Evolutionary conservation across 768 basidiomycete species (phyloP).

Genomic region (Nidularia pulvinata): DNA sequence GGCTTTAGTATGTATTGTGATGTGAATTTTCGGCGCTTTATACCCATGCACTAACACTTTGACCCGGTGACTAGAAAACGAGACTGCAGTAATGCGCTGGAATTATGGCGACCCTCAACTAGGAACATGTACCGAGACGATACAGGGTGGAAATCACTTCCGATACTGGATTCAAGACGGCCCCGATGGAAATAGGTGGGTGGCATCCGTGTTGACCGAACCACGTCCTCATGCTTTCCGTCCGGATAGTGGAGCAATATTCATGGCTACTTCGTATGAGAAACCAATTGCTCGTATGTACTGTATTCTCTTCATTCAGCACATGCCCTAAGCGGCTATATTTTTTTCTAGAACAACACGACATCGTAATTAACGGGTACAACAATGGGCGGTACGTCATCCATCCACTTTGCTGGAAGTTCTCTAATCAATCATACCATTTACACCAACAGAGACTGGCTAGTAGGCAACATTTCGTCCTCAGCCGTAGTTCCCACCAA

Average conservation of each 20-base stretch:
- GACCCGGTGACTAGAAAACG: slow-evolving; percentile 51
- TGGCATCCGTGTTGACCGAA: background rate
- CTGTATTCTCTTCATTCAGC: background rate
- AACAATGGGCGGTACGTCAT: slow-evolving; percentile 56
- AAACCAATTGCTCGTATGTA: slow-evolving; percentile 53
- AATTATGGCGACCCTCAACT: slow-evolving; percentile 79
- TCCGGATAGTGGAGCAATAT: slow-evolving; percentile 59
- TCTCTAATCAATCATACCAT: too few species aligned
- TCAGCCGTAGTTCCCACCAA: slow-evolving; percentile 41
- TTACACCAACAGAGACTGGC: slow-evolving; percentile 45
- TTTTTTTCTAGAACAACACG: slow-evolving; percentile 47
- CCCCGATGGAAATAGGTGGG: slow-evolving; percentile 50
- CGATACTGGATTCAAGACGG: slow-evolving; percentile 90
- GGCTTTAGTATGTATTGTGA: slow-evolving; percentile 53
- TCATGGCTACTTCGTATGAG: slow-evolving; percentile 79
- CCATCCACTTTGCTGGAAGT: too few species aligned
- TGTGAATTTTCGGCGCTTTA: slow-evolving; percentile 1
- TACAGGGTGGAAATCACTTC: slow-evolving; percentile 86
- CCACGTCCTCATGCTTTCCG: slow-evolving; percentile 1
- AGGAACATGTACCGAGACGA: slow-evolving; percentile 87
- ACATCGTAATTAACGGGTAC: slow-evolving; percentile 80
- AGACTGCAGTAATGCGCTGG: slow-evolving; percentile 84
- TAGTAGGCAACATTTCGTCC: slow-evolving; percentile 82
- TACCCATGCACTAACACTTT: background rate
- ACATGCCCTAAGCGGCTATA: slow-evolving; percentile 2